Evolutionary conservation across 2,329 filamentous ascomycete species (phyloP).

Genomic region (Aspergillus tamarii): DNA sequence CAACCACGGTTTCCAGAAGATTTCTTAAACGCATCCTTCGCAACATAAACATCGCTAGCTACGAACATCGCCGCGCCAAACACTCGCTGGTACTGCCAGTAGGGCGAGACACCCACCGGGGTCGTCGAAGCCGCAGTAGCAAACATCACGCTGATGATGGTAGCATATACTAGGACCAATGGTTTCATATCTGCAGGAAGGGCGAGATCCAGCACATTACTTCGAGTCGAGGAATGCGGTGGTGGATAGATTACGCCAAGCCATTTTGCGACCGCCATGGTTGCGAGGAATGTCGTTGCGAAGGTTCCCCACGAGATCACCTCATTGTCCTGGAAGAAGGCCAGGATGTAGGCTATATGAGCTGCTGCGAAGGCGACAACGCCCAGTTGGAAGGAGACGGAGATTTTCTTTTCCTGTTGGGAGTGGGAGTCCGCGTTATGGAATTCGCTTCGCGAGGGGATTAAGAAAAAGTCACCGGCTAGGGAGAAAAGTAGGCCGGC

Average conservation of each 20-base stretch:
- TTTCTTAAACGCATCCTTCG: constrained; percentile 33
- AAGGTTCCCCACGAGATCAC: constrained; percentile 19
- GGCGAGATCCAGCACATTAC: constrained; percentile 28
- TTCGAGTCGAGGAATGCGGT: constrained; percentile 9
- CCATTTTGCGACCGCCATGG: constrained; percentile 26
- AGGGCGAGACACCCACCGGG: constrained; percentile 4
- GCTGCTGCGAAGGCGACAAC: constrained; percentile 33
- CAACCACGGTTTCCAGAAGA: constrained; percentile 17
- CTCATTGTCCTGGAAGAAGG: constrained; percentile 26
- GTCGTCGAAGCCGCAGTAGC: constrained; percentile 28
- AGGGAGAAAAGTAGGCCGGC: constrained; percentile 30
- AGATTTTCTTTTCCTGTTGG: constrained; percentile 16
- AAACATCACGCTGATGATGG: constrained; percentile 33
- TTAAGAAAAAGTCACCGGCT: constrained; percentile 30
- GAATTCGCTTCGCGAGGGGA: constrained; percentile 30
- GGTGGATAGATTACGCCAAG: constrained; percentile 32
- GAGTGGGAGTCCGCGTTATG: constrained; percentile 3
- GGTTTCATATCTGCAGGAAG: constrained; percentile 30
- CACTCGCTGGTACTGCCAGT: constrained; percentile 24
- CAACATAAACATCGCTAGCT: constrained; percentile 35
- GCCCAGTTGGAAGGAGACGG: constrained; percentile 32
- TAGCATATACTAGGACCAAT: constrained; percentile 28
- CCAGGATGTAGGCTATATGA: constrained; percentile 33
- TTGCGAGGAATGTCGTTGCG: constrained; percentile 20
- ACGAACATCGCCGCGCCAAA: constrained; percentile 37